Conservation (phyloP, 371 early-diverging fungal species). For the Rhizomucor pusillus region DNA sequence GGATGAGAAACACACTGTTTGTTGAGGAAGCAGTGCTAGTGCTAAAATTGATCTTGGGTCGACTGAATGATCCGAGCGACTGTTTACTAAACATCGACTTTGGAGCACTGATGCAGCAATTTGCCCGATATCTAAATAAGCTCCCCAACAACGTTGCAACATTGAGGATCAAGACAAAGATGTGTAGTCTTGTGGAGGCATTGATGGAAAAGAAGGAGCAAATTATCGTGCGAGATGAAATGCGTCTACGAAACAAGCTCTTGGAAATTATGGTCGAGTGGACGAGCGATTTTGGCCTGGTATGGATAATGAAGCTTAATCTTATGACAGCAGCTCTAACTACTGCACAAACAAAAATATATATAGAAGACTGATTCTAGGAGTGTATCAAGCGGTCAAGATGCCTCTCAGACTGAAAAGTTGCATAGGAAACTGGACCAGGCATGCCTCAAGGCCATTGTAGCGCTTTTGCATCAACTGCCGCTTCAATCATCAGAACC, state of each 20-base stretch:
- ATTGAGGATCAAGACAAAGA: conserved; percentile 79
- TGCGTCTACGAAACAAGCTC: conserved; percentile 76
- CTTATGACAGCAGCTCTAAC: neutral
- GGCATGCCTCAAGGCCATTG: conserved; percentile 81
- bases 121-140: conserved; percentile 76
- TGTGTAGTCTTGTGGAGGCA: conserved; percentile 80
- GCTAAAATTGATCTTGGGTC: conserved; percentile 78
- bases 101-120: conserved; percentile 69
- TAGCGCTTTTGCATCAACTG: conserved; percentile 71
- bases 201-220: conserved; percentile 78
- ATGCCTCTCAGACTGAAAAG: conserved; percentile 43
- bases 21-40: conserved; percentile 85
- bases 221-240: conserved; percentile 78
- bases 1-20: conserved; percentile 79
- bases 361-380: conserved; percentile 19
- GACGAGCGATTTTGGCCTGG: conserved; percentile 75
- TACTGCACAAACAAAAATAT: neutral
- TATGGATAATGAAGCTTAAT: conserved; percentile 14
- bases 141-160: conserved; percentile 58
- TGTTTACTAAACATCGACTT: conserved; percentile 80
- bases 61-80: conserved; percentile 65
- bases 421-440: conserved; percentile 77
- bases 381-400: conserved; percentile 7
- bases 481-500: conserved; percentile 78
- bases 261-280: conserved; percentile 80